Percentiles rank a stretch among this genome's conserved stretches.
Conservation (phyloP, 2,329 filamentous ascomycete genomes). For the Claviceps arundinis region DNA sequence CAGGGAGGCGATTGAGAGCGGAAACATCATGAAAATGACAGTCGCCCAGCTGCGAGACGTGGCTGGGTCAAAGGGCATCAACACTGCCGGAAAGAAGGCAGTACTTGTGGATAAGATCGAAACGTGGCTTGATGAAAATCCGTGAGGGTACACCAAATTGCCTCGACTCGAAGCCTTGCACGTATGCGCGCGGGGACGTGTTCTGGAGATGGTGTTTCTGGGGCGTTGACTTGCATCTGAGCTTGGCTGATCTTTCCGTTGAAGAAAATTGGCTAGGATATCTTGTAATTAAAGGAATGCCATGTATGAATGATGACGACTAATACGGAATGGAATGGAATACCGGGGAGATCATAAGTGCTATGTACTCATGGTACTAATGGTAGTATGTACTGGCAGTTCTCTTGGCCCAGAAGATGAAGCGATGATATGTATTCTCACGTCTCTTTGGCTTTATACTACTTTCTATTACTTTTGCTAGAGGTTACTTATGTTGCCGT, state of each 20-base stretch:
- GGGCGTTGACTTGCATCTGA: too few relatives aligned
- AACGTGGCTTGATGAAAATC: constrained; percentile 40
- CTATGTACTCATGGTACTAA: too few relatives aligned
- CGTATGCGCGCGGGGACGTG: not conserved
- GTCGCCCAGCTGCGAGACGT: constrained; percentile 39
- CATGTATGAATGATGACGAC: too few relatives aligned
- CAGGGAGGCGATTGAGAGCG: constrained; percentile 29
- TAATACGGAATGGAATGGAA: too few relatives aligned
- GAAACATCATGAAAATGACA: constrained; percentile 38
- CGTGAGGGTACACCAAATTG: not conserved
- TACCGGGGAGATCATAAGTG: too few relatives aligned
- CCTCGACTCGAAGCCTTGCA: not conserved
- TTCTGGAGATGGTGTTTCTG: not conserved
- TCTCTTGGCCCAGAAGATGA: too few relatives aligned
- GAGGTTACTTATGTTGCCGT: too few relatives aligned
- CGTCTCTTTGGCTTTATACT: too few relatives aligned
- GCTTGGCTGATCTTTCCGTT: not conserved
- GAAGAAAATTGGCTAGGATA: not conserved
- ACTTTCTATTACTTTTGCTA: too few relatives aligned
- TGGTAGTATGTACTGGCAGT: too few relatives aligned
- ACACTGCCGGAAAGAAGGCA: constrained; percentile 37
- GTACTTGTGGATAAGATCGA: constrained; percentile 43
- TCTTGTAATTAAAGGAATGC: too few relatives aligned
- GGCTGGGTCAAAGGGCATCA: constrained; percentile 33
- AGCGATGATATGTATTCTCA: too few relatives aligned